Evolutionary conservation across 2,329 filamentous ascomycete species (phyloP).

Genomic region (Nannizzia gypsea): DNA sequence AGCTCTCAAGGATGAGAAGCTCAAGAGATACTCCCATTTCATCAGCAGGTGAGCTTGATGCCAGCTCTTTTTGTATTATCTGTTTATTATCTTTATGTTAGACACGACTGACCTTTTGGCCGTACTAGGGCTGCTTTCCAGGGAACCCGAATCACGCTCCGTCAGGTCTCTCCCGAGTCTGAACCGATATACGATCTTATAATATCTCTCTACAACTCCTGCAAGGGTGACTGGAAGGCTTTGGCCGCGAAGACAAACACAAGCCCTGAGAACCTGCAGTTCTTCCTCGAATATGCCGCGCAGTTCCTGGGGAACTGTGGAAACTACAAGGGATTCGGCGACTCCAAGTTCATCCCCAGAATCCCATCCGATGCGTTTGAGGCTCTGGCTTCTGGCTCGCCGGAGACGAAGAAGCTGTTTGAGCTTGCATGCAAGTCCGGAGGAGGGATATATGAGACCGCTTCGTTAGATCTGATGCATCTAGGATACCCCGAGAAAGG

Average conservation of each 20-base stretch:
- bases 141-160: slow-evolving; percentile 65
- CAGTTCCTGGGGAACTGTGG: slow-evolving; percentile 71
- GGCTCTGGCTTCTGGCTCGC: slow-evolving; percentile 48
- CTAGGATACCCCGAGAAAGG: slow-evolving; percentile 63
- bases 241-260: slow-evolving; percentile 55
- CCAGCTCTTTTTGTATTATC: too few species aligned
- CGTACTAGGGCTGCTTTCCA: slow-evolving; percentile 56
- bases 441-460: slow-evolving; percentile 60
- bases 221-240: slow-evolving; percentile 57
- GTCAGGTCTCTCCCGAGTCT: slow-evolving; percentile 71
- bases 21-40: slow-evolving; percentile 86
- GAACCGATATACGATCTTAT: slow-evolving; percentile 75
- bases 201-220: slow-evolving; percentile 54
- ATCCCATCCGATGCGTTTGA: slow-evolving; percentile 53
- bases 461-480: slow-evolving; percentile 55
- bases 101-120: not conserved
- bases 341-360: slow-evolving; percentile 71
- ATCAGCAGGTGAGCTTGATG: slow-evolving; percentile 55
- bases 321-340: slow-evolving; percentile 81
- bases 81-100: not conserved
- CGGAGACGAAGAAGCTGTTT: slow-evolving; percentile 53
- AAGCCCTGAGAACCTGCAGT: slow-evolving; percentile 50
- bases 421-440: slow-evolving; percentile 46
- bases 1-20: slow-evolving; percentile 41
- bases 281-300: slow-evolving; percentile 64